phyloP scores from a whole-genome alignment of 2,329 filamentous ascomycete species.

The Xylariaceae sp. region DNA sequence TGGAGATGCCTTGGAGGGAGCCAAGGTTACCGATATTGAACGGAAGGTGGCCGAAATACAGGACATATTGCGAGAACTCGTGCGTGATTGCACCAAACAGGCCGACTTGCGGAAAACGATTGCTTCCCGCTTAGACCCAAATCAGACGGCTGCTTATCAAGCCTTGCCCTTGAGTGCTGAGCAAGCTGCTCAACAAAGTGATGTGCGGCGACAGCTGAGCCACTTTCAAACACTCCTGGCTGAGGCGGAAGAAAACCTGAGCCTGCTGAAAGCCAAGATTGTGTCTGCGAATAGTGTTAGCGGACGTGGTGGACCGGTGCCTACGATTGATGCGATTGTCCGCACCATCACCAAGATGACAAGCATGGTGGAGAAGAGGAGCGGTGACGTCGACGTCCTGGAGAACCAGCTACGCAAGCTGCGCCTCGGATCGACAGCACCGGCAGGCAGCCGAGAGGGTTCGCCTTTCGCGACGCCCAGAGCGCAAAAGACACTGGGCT shows the following conservation, averaged over 20 bases:
- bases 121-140: constrained; percentile 61
- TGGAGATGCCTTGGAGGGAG: constrained; percentile 57
- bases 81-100: constrained; percentile 67
- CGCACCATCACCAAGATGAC: constrained; percentile 93
- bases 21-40: constrained; percentile 62
- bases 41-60: constrained; percentile 64
- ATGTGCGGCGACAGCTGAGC: constrained; percentile 71
- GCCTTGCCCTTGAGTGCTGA: constrained; percentile 77
- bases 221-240: constrained; percentile 68
- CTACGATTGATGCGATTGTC: constrained; percentile 86
- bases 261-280: constrained; percentile 72
- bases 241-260: constrained; percentile 74
- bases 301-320: constrained; percentile 43
- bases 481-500: constrained; percentile 20
- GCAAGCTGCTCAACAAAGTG: constrained; percentile 75
- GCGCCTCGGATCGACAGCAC: constrained; percentile 43
- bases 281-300: constrained; percentile 50
- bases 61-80: constrained; percentile 63
- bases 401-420: constrained; percentile 80
- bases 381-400: constrained; percentile 82
- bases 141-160: constrained; percentile 57
- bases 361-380: constrained; percentile 83
- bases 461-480: constrained; percentile 37
- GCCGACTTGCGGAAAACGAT: constrained; percentile 76
- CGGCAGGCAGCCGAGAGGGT: constrained; percentile 39